These are phyloP conservation scores for Edaphochlamys debaryana DNA, from an alignment of 139 green algal genomes.

Conservation along the genomic window DNA sequence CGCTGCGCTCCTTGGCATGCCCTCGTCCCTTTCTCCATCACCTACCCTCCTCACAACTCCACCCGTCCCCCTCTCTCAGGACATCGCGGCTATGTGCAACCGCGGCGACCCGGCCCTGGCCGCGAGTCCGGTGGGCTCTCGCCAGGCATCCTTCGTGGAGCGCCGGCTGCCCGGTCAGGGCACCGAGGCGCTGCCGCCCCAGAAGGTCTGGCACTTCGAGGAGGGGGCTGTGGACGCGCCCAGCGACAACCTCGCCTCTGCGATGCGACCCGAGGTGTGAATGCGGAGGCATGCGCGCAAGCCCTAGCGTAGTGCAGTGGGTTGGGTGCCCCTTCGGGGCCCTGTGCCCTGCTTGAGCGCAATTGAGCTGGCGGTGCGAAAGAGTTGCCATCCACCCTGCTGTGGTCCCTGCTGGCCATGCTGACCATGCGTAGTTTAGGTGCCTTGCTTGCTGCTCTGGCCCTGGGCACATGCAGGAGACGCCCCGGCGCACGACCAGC, in stretches of 20 bases:
- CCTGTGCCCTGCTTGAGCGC: no score
- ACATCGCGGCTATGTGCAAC: conserved; percentile 33
- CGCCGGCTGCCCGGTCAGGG: not conserved
- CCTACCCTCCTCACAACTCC: not conserved
- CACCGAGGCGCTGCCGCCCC: conserved; percentile 22
- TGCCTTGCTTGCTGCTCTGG: no score
- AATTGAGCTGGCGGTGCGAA: no score
- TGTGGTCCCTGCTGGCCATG: no score
- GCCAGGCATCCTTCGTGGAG: conserved; percentile 3
- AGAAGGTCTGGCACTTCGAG: conserved; percentile 27
- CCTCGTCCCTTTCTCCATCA: not conserved
- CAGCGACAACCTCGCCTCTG: conserved; percentile 5
- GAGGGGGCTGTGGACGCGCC: not conserved
- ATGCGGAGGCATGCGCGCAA: no score
- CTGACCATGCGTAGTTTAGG: no score
- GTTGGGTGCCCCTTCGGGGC: no score
- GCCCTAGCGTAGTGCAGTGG: no score
- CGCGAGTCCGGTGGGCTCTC: conserved; percentile 8
- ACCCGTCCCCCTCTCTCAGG: not conserved
- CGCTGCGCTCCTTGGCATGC: not conserved
- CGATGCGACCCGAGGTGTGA: conserved; percentile 14
- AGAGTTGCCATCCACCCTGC: no score
- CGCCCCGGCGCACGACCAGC: no score
- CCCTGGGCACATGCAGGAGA: no score
- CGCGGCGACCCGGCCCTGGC: conserved; percentile 13